Evolutionary conservation across 495 filamentous ascomycete species (phyloP).

Genomic region (Viridothelium virens): DNA sequence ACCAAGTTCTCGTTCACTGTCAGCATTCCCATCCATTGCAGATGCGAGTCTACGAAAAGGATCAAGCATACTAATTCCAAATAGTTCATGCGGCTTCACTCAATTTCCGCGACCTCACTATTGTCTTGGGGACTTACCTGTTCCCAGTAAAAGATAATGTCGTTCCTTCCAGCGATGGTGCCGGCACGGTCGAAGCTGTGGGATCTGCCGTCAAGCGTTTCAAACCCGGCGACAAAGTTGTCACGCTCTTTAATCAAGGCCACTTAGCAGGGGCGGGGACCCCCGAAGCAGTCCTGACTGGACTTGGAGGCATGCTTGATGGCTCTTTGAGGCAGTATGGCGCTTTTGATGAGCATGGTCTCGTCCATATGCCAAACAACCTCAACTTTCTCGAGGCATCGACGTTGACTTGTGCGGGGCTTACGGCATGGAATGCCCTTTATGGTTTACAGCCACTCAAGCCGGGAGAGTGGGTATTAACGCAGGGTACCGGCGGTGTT

Average conservation of each 20-base stretch:
- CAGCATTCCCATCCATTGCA: neutral
- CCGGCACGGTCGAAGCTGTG: slow-evolving; percentile 62
- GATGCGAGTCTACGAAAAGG: neutral
- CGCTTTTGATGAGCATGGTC: slow-evolving; percentile 58
- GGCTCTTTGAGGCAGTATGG: slow-evolving; percentile 67
- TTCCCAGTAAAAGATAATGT: slow-evolving; percentile 53
- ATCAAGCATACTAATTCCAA: too few relatives aligned
- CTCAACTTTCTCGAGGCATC: slow-evolving; percentile 56
- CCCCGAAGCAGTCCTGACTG: slow-evolving; percentile 21
- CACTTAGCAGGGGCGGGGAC: slow-evolving; percentile 57
- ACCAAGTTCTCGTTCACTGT: slow-evolving; percentile 61
- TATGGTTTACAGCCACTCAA: slow-evolving; percentile 57
- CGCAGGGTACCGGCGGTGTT: slow-evolving; percentile 78
- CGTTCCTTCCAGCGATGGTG: slow-evolving; percentile 66
- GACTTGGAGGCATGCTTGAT: slow-evolving; percentile 63
- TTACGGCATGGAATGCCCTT: slow-evolving; percentile 78
- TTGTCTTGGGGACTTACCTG: slow-evolving; percentile 63
- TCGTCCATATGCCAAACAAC: slow-evolving; percentile 58
- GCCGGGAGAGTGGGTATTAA: slow-evolving; percentile 64
- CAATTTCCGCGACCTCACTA: slow-evolving; percentile 77
- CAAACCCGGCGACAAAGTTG: slow-evolving; percentile 63
- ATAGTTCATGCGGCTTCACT: slow-evolving; percentile 63
- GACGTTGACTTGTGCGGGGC: slow-evolving; percentile 62
- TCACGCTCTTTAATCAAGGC: slow-evolving; percentile 71
- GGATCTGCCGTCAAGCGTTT: slow-evolving; percentile 61